phyloP scores from a whole-genome alignment of 1,284 basidiomycete genomes.

The Naganishia albida region DNA sequence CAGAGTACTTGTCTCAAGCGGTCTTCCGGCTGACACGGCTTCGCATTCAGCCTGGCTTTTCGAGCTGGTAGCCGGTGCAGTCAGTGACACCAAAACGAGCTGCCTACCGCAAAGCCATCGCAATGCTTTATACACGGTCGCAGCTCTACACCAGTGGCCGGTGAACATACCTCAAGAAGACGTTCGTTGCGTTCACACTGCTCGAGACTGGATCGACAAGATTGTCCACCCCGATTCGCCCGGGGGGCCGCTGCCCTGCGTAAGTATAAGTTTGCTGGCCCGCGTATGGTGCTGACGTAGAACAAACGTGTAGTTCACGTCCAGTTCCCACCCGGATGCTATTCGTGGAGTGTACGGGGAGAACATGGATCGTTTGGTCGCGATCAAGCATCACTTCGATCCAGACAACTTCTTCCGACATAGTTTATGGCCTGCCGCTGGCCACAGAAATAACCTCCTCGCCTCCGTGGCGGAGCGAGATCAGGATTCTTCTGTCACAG shows the following conservation, averaged over 20 bases:
- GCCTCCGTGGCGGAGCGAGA: constrained; percentile 5
- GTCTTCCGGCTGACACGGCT: neutral
- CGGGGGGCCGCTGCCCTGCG: constrained; percentile 79
- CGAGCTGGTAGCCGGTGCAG: constrained; percentile 80
- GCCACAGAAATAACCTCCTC: constrained; percentile 13
- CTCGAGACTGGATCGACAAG: constrained; percentile 79
- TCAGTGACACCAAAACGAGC: constrained; percentile 67
- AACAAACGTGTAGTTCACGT: constrained; percentile 64
- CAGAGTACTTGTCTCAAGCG: constrained; percentile 11
- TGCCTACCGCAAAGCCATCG: constrained; percentile 76
- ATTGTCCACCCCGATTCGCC: constrained; percentile 68
- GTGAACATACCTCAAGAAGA: constrained; percentile 68
- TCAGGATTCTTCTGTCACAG: constrained; percentile 3
- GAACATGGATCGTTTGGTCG: constrained; percentile 68
- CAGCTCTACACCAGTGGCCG: constrained; percentile 89
- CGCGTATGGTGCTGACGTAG: constrained; percentile 33
- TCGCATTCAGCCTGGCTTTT: constrained; percentile 73
- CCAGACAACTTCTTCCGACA: constrained; percentile 71
- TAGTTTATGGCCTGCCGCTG: constrained; percentile 64
- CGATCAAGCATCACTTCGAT: constrained; percentile 73
- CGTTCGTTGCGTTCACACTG: constrained; percentile 71
- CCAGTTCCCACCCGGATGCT: constrained; percentile 40
- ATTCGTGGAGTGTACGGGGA: constrained; percentile 65
- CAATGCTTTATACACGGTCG: constrained; percentile 76
- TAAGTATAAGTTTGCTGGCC: constrained; percentile 54